These are phyloP conservation scores for Pseudopithomyces chartarum DNA, from an alignment of 2,329 filamentous ascomycete genomes.

Conservation along the genomic window DNA sequence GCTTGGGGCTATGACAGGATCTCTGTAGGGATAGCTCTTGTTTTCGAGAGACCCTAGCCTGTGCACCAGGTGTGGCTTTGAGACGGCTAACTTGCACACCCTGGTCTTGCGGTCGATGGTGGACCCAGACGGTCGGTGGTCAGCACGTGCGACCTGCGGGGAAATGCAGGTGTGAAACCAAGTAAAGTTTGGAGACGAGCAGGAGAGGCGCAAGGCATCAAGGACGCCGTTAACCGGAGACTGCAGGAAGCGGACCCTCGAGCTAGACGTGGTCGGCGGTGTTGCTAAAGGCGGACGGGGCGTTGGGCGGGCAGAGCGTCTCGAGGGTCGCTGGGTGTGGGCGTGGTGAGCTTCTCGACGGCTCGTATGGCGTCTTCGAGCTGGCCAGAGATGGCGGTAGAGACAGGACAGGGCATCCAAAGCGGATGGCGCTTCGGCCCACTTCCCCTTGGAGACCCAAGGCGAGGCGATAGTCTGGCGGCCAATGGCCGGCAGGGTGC, in stretches of 20 bases:
- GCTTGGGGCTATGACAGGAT: slow-evolving; percentile 40
- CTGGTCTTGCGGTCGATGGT: slow-evolving; percentile 28
- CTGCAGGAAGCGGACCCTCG: slow-evolving; percentile 11
- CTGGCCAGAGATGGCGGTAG: background rate
- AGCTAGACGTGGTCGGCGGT: background rate
- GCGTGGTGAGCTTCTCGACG: background rate
- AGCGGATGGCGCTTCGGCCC: slow-evolving; percentile 17
- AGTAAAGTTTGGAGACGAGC: slow-evolving; percentile 30
- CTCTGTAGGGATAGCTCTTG: slow-evolving; percentile 40
- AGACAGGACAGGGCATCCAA: background rate
- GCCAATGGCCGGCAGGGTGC: slow-evolving; percentile 13
- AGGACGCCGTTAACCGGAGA: slow-evolving; percentile 17
- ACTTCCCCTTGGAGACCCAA: slow-evolving; percentile 20
- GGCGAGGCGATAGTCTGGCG: slow-evolving; percentile 12
- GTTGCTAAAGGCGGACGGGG: slow-evolving; percentile 1
- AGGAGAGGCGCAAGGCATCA: slow-evolving; percentile 16
- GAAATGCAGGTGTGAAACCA: slow-evolving; percentile 41
- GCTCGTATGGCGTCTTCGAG: background rate
- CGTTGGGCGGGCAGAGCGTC: background rate
- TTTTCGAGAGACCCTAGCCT: slow-evolving; percentile 16
- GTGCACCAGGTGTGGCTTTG: slow-evolving; percentile 11
- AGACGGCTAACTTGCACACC: slow-evolving; percentile 23
- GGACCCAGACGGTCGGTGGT: slow-evolving; percentile 32
- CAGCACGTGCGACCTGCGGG: slow-evolving; percentile 44
- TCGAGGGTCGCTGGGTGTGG: slow-evolving; percentile 7